These are phyloP conservation scores for Triticum monococcum DNA, from an alignment of 176 grass and related monocot species.

Conservation along the genomic window DNA sequence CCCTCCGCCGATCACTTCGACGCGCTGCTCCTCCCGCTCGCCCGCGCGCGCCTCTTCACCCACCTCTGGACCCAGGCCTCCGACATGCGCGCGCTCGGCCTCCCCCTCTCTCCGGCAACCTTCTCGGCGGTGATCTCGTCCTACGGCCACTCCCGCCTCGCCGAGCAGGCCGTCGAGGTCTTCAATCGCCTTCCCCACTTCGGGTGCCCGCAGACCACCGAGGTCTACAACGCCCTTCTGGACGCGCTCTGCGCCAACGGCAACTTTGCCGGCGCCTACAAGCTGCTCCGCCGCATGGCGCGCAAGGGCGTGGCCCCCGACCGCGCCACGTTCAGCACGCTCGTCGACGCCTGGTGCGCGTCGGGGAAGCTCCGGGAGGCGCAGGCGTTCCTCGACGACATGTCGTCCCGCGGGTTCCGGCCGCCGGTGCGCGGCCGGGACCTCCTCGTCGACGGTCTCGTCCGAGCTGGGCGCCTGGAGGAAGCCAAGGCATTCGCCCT, in stretches of 20 bases:
- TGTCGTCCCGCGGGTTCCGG: constrained; percentile 69
- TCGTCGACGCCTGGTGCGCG: constrained; percentile 93
- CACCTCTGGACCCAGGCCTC: constrained; percentile 80
- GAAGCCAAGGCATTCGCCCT: constrained; percentile 79
- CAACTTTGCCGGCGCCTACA: constrained; percentile 83
- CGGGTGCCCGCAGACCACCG: constrained; percentile 72
- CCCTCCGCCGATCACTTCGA: constrained; percentile 79
- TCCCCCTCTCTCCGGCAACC: constrained; percentile 58
- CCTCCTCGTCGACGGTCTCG: constrained; percentile 79
- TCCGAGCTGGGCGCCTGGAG: constrained; percentile 77
- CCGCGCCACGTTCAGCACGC: constrained; percentile 72
- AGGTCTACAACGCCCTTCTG: constrained; percentile 89
- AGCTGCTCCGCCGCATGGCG: constrained; percentile 86
- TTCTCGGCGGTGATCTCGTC: constrained; percentile 84
- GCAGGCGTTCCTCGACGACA: constrained; percentile 92
- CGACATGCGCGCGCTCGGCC: constrained; percentile 68
- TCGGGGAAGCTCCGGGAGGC: constrained; percentile 84
- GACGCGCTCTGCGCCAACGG: constrained; percentile 71
- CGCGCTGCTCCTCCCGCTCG: constrained; percentile 78
- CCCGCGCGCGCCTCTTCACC: constrained; percentile 57
- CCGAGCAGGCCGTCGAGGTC: constrained; percentile 79
- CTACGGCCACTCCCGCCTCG: constrained; percentile 63
- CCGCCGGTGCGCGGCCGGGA: constrained; percentile 80
- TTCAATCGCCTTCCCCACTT: constrained; percentile 90
- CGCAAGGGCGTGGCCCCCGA: constrained; percentile 73